Conservation (phyloP, 2,329 filamentous ascomycete genomes). For the Thelonectria discophora region DNA sequence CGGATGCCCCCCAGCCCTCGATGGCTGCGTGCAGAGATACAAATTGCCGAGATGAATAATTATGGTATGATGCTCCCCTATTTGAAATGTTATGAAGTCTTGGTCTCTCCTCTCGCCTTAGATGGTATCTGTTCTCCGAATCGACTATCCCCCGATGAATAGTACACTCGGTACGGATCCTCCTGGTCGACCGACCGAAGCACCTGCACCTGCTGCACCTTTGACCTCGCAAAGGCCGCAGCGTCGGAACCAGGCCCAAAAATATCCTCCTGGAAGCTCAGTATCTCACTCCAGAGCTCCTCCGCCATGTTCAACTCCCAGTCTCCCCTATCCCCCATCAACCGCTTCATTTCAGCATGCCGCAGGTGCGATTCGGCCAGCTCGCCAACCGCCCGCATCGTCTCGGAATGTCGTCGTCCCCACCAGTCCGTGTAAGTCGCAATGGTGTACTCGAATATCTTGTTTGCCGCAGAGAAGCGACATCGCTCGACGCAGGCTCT, state of each 20-base stretch:
- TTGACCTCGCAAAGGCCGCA: neutral
- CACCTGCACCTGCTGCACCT: too few species aligned
- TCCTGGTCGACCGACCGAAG: too few species aligned
- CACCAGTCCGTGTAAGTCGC: slow-evolving; percentile 12
- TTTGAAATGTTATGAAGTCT: too few species aligned
- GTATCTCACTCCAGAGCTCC: neutral
- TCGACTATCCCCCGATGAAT: too few species aligned
- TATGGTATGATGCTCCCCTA: too few species aligned
- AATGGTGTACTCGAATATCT: slow-evolving; percentile 10
- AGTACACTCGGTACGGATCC: too few species aligned
- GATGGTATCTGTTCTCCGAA: too few species aligned
- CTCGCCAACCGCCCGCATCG: slow-evolving; percentile 11
- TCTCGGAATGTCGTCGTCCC: slow-evolving; percentile 8
- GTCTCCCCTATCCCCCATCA: slow-evolving; percentile 5
- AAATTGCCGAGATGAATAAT: too few species aligned
- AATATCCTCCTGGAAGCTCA: neutral
- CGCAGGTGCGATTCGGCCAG: slow-evolving; percentile 4
- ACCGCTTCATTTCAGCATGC: slow-evolving; percentile 1
- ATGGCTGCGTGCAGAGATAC: too few species aligned
- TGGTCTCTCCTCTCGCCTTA: too few species aligned
- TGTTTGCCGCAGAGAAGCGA: neutral
- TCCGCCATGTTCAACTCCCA: neutral
- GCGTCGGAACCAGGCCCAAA: slow-evolving; percentile 1
- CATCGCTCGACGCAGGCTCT: slow-evolving; percentile 1
- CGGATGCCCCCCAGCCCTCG: too few species aligned